A percentile compares a stretch with the other conserved stretches of the same genome.
These are phyloP conservation scores for Candida arabinofermentans DNA, from an alignment of 805 yeast species.

Conservation along the genomic window DNA sequence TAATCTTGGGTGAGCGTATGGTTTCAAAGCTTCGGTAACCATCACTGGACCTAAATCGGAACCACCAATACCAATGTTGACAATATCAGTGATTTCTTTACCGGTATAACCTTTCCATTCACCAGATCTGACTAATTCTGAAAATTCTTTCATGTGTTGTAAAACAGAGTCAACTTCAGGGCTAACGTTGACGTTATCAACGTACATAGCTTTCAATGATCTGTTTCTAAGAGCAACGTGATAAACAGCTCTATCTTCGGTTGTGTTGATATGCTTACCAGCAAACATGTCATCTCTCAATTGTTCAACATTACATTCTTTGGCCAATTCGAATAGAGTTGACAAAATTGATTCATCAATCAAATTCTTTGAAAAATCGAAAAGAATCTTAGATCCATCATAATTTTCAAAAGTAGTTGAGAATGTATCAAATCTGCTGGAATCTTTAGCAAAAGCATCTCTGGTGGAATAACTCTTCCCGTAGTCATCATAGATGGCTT, in stretches of 20 bases:
- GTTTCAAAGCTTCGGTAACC: conserved; percentile 98
- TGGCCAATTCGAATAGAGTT: conserved; percentile 72
- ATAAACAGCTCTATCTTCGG: conserved; percentile 96
- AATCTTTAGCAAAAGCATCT: conserved; percentile 73
- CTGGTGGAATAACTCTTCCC: conserved; percentile 72
- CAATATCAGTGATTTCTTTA: conserved; percentile 86
- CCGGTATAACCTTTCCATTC: conserved; percentile 97
- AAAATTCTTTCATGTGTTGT: conserved; percentile 94
- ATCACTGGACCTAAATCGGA: conserved; percentile 98
- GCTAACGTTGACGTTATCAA: conserved; percentile 85
- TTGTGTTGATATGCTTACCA: conserved; percentile 91
- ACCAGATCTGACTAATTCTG: conserved; percentile 86
- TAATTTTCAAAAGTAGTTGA: conserved; percentile 75
- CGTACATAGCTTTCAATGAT: conserved; percentile 75
- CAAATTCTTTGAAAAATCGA: conserved; percentile 94
- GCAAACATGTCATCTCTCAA: conserved; percentile 89
- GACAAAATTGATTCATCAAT: conserved; percentile 77
- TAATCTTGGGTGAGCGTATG: conserved; percentile 71
- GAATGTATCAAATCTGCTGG: conserved; percentile 69
- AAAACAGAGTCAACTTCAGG: conserved; percentile 90
- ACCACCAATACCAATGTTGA: conserved; percentile 98
- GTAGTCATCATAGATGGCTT: conserved; percentile 60
- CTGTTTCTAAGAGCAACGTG: conserved; percentile 97
- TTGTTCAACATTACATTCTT: conserved; percentile 81
- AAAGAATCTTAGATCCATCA: conserved; percentile 85